Base-by-base conservation (phyloP, 495 filamentous ascomycete genomes). In the Annulohypoxylon nitens region DNA sequence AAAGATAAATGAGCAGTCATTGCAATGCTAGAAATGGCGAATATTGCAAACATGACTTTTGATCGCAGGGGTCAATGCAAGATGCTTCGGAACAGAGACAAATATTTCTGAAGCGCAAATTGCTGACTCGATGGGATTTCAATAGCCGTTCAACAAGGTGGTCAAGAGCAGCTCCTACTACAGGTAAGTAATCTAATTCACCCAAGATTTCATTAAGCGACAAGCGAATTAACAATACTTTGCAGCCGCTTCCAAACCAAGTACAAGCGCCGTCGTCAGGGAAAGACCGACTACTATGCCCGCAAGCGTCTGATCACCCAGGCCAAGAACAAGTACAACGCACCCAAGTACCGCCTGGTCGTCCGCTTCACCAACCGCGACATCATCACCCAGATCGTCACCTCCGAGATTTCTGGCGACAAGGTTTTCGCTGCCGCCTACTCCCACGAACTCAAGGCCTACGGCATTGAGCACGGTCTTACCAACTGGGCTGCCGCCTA, bases 311-410 rank as follows among this genome's bases (percentile, higher is more conserved):
- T 99, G 85, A 97, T 97, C 90, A 95, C 93, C 86, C 96, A 99
- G 89, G 96, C 96, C 85, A 99, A 98, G 94, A 98, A 98, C 93
- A 98, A 98, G 90, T 99, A 98, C 92, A 96, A 95, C 84, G 92
- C 95, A 55, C 95, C 96, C 83, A 99, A 99, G 89, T 98, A 99
- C 91, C 93, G 96, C 81, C 92, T 99, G 81, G 96, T 99, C 67
- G 95, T 99, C 81, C 95, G 96, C 83, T 99, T 99, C 93, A 98
- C 97, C 90, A 98, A 98, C 90, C 92, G 93, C 82, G 96, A 99
- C 87, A 97, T 99, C 88, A 90, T 99, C 87, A 90, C 89, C 84
- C 96, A 99, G 87, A 96, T 99, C 85, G 88, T 98, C 84, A 93
- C 89, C 83, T 97, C 97, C 54, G 96, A 99, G 88, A 92, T 99